Base-by-base conservation (phyloP, 1,284 basidiomycete species). In the Apiotrichum veenhuisii region DNA sequence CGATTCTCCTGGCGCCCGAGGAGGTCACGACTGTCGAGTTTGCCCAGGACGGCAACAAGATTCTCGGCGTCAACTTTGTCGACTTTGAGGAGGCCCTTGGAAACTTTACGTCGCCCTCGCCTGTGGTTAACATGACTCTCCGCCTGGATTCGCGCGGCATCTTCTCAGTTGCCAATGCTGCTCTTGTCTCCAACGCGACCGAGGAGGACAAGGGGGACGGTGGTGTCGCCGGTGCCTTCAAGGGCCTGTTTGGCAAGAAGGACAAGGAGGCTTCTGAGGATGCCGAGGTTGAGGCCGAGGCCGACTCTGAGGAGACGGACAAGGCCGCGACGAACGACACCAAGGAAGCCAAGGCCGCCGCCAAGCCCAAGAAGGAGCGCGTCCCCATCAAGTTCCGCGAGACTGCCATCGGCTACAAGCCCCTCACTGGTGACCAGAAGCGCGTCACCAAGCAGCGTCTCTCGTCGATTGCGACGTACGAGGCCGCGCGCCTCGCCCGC, bases 111-210 rank as follows among this genome's bases (percentile, higher is more conserved):
- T 63, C 65, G 17, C 66, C 75, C 14, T 63, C 64, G 50, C 72
- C 76, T 22, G 64, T 91, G 9, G 82, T 95, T 62, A 90, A 89
- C 74, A 85, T 90, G 5, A 91, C 88, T 0, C 76, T 95, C 52
- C 79, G 84, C 23, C 79, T 94, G 37, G 90, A 89, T 45, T 87
- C 91, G 54, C 89, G 88, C 51, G 91, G 91, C 11, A 86, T 95
- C 65, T 78, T 90, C 10, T 85, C 69, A 5, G 72, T 86, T 4
- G 85, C 92, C 23, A 83, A 84, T 25, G 87, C 90, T 41, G 86
- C 87, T 1, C 72, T 91, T 38, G 87, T 84, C 2, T 86, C 82
- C 5, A 69, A 66, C 53, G 58, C 64, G 84, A 68, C 66, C 17
- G 54, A 48, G n/a, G 58, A 64, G 30, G 54, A 85, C 20, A 82